Evolutionary conservation across 75 land plant species (phyloP).

Genomic region (Adiantum capillusveneris): DNA sequence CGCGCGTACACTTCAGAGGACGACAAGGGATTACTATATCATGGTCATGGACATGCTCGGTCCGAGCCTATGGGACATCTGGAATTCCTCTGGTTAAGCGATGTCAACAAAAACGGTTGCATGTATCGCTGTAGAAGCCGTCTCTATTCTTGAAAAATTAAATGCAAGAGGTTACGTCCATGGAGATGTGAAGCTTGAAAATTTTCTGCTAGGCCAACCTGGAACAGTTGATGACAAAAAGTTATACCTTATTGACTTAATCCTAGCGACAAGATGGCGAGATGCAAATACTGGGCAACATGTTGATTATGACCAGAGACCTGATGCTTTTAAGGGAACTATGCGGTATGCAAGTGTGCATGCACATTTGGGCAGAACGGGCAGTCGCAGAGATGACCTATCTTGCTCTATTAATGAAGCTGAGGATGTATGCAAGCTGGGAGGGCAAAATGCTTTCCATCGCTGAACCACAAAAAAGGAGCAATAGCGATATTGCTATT

Average conservation of each 20-base stretch:
- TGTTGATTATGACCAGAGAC: no score
- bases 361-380: slow-evolving; percentile 37
- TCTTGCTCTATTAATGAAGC: no score
- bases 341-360: slow-evolving; percentile 39
- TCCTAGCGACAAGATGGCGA: slow-evolving; percentile 61
- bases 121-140: slow-evolving; percentile 81
- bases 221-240: no score
- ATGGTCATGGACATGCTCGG: slow-evolving; percentile 30
- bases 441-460: no score
- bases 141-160: slow-evolving; percentile 81
- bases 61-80: slow-evolving; percentile 16
- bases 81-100: slow-evolving; percentile 24
- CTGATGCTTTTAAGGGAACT: slow-evolving; percentile 27
- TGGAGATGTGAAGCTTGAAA: slow-evolving; percentile 37
- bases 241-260: slow-evolving; percentile 94
- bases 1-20: slow-evolving; percentile 42
- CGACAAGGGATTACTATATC: slow-evolving; percentile 34
- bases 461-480: no score
- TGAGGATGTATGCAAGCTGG: no score
- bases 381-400: slow-evolving; percentile 36
- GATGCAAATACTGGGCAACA: no score
- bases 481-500: no score
- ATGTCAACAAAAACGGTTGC: slow-evolving; percentile 91
- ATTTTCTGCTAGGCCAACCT: slow-evolving; percentile 31
- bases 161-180: slow-evolving; percentile 66